Percentiles rank a stretch among this genome's conserved stretches.
Conservation (phyloP, 2,329 filamentous ascomycete species). For the Penicillium glabrum region DNA sequence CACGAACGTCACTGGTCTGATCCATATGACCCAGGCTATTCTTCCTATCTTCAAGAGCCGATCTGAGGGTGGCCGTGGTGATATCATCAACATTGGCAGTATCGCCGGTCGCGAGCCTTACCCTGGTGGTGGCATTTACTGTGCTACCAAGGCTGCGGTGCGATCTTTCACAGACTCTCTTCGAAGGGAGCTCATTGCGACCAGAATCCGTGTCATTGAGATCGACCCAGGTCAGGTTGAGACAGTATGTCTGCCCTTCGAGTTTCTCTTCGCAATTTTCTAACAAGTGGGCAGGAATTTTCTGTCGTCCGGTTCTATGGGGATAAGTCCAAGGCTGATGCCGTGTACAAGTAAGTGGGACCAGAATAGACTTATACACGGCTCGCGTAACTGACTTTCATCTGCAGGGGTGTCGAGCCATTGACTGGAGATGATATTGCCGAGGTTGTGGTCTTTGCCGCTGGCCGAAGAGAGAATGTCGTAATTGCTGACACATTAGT, state of each 20-base stretch:
- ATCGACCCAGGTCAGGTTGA: constrained; percentile 92
- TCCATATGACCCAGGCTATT: constrained; percentile 94
- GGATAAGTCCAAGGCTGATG: constrained; percentile 84
- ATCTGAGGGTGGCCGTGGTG: constrained; percentile 72
- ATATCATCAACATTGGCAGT: constrained; percentile 94
- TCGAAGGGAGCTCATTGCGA: constrained; percentile 78
- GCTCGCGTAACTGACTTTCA: not conserved
- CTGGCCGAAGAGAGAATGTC: constrained; percentile 82
- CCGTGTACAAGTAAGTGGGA: constrained; percentile 75
- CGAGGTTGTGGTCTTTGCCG: constrained; percentile 83
- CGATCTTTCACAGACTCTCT: constrained; percentile 80
- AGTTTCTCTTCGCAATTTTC: not conserved
- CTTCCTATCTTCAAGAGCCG: constrained; percentile 74
- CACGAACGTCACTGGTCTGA: constrained; percentile 92
- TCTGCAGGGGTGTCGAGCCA: constrained; percentile 69
- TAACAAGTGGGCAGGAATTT: constrained; percentile 64
- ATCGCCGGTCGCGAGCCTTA: constrained; percentile 90
- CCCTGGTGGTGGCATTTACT: constrained; percentile 84
- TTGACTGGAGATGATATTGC: constrained; percentile 89
- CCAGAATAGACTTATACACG: not conserved
- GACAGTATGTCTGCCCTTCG: constrained; percentile 56
- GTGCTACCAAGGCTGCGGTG: constrained; percentile 87
- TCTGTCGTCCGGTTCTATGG: constrained; percentile 84
- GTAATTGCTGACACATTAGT: constrained; percentile 84
- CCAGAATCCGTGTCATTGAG: constrained; percentile 79